Conservation (phyloP, 2,329 filamentous ascomycete species). For the Scedosporium boydii region DNA sequence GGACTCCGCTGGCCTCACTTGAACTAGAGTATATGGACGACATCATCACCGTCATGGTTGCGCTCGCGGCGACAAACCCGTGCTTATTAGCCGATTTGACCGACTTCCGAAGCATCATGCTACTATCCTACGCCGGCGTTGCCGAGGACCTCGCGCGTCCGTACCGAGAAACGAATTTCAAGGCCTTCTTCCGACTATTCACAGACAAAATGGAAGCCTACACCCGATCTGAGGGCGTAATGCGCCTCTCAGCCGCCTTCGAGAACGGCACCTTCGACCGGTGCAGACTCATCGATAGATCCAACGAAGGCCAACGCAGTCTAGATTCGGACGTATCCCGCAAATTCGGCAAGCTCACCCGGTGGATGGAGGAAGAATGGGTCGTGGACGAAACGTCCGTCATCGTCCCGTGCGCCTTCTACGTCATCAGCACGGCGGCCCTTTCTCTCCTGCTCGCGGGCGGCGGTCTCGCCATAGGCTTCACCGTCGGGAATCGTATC, state of each 20-base stretch:
- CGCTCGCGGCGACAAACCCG: slow-evolving; percentile 9
- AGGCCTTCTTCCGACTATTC: slow-evolving; percentile 7
- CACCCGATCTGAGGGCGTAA: neutral
- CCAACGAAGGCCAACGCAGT: neutral
- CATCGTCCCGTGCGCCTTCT: neutral
- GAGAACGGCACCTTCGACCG: neutral
- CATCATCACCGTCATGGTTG: slow-evolving; percentile 12
- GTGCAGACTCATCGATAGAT: neutral
- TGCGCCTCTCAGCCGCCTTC: neutral
- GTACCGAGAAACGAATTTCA: slow-evolving; percentile 2
- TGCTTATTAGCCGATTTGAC: slow-evolving; percentile 7
- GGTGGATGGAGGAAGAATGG: neutral
- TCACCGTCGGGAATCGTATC: slow-evolving; percentile 16
- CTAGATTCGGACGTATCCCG: neutral
- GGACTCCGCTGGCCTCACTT: neutral
- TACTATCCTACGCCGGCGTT: neutral
- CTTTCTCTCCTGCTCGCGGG: slow-evolving; percentile 10
- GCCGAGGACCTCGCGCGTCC: slow-evolving; percentile 1
- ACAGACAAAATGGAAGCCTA: slow-evolving; percentile 1
- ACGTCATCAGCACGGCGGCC: neutral
- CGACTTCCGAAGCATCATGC: slow-evolving; percentile 8
- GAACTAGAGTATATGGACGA: slow-evolving; percentile 9
- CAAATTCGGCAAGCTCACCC: neutral
- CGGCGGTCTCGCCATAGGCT: slow-evolving; percentile 17
- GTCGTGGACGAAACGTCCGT: neutral